Base-by-base conservation (phyloP, 169 alveolate species). In the Plasmodium fragile region DNA sequence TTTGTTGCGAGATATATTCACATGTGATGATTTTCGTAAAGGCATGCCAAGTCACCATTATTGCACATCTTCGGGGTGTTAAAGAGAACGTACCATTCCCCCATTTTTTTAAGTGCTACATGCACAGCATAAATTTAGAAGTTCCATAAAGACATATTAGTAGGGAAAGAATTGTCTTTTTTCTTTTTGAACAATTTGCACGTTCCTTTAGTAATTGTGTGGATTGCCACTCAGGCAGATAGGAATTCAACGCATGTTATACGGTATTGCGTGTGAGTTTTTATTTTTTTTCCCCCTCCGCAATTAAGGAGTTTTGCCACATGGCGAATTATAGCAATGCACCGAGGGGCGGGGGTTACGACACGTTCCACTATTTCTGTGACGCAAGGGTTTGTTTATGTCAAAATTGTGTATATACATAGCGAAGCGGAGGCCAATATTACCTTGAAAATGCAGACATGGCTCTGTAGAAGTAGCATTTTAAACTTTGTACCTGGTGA, bases 11-110 rank as follows among this genome's bases (percentile, higher is more conserved):
- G 36, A 65, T 28, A 65, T 28, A 25, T 65, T 65, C 11, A 65
- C 75, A 65, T 65, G 75, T 65, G 36, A 13, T 22, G 16, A 28
- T 65, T 65, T 25, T 65, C 41, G 36, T 65, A 65, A 18, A n/a
- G 16, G 36, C 11, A 25, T 65, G 28, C 30, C 11, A 65, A 65
- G 36, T 18, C 39, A 65, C 75, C 41, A 25, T 65, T 65, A 65
- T 65, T 65, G 36, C 75, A 65, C 75, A 13, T 65, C 36, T 65
- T 65, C 34, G 75, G 75, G n/a, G 36, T 65, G 75, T 65, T 65
- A 65, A 65, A 10, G 41, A 65, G 75, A 65, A 65, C 36, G 75
- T n/a, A 65, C 30, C 75, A 28, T 65, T 65, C 36, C 16, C 32
- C n/a, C 39, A 6, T 65, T 65, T 25, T 22, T 65, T 65, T 65